Evolutionary conservation across 1,284 basidiomycete genomes (phyloP), one percentile per base, ranked within the genome.

Genomic region (Malassezia yamatoensis): DNA sequence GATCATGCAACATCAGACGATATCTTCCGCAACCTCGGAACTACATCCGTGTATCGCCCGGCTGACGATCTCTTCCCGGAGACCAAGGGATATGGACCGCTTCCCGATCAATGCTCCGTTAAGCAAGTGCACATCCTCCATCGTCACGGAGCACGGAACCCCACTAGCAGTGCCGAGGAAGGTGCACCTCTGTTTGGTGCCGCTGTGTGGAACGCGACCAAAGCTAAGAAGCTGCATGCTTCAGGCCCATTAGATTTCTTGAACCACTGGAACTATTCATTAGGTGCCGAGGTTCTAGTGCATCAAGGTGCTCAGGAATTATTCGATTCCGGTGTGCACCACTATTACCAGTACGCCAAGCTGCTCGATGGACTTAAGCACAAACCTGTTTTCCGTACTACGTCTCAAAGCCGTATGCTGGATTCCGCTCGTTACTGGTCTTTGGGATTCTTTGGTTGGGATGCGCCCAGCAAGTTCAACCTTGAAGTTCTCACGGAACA

Each of bases 221-320:
- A 32, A 24, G 36, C 49, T 9, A 21, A 43, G 34, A 41, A 44
- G 5, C 60, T 68, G 37, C 54, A 48, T n/a, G 67, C 83, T 0
- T 78, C 78, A 2, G 86, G 84, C 0, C 77, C 81, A 3, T 75
- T 90, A 5, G 69, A 78, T 0, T 90, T 90, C 70, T 77, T 90
- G 76, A 88, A 87, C 65, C 79, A 80, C 32, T 90, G 79, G 78
- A 65, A 64, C 21, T 79, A 79, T 62, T 60, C 75, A 52, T 70
- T 80, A 6, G 79, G 79, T 16, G 71, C 85, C 77, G 86, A 90
- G 78, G 70, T 82, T 32, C 76, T 90, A 50, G 87, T 86, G 20
- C 86, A 87, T 0, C 87, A 88, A 60, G 87, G 87, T 50, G 78
- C 86, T 39, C 84, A 88, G 68, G 86, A 90, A 68, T 62, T 76